A percentile compares a stretch with the other conserved stretches of the same genome.
phyloP scores from a whole-genome alignment of 345 rosid species.

The Lumnitzera littorea region DNA sequence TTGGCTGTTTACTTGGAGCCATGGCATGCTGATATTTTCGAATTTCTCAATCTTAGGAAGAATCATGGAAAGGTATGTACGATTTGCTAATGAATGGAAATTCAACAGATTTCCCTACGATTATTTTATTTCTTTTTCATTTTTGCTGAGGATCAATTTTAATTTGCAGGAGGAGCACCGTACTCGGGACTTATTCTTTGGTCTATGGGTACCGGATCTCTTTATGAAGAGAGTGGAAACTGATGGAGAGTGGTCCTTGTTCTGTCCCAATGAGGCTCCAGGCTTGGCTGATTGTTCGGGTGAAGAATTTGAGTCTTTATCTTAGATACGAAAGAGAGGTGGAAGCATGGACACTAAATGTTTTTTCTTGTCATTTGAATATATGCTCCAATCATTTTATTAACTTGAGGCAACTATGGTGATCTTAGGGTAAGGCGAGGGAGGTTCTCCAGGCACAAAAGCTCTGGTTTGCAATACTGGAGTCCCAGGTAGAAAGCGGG shows the following conservation, averaged over 20 bases:
- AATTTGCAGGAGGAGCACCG: slow-evolving; percentile 67
- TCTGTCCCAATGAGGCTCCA: slow-evolving; percentile 85
- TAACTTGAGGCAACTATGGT: background rate
- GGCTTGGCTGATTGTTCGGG: slow-evolving; percentile 94
- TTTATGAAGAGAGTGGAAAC: slow-evolving; percentile 84
- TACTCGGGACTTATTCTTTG: slow-evolving; percentile 76
- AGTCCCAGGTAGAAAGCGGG: slow-evolving; percentile 91
- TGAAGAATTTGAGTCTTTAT: slow-evolving; percentile 59
- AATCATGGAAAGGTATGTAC: slow-evolving; percentile 70
- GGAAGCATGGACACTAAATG: background rate
- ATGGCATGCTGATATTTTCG: slow-evolving; percentile 77
- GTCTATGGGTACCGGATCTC: slow-evolving; percentile 90
- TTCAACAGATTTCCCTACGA: background rate
- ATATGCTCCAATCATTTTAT: background rate
- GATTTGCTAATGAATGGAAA: background rate
- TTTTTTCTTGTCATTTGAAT: background rate
- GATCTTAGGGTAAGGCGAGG: slow-evolving; percentile 71
- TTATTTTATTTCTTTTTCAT: background rate
- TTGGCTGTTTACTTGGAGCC: slow-evolving; percentile 89
- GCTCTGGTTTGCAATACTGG: slow-evolving; percentile 80
- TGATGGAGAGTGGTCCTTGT: slow-evolving; percentile 69
- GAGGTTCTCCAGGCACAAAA: slow-evolving; percentile 80
- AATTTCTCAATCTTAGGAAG: slow-evolving; percentile 66
- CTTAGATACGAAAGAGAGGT: slow-evolving; percentile 60
- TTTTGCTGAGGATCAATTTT: background rate